Conservation (phyloP, 345 rosid species). For the Zanthoxylum bungeanum region DNA sequence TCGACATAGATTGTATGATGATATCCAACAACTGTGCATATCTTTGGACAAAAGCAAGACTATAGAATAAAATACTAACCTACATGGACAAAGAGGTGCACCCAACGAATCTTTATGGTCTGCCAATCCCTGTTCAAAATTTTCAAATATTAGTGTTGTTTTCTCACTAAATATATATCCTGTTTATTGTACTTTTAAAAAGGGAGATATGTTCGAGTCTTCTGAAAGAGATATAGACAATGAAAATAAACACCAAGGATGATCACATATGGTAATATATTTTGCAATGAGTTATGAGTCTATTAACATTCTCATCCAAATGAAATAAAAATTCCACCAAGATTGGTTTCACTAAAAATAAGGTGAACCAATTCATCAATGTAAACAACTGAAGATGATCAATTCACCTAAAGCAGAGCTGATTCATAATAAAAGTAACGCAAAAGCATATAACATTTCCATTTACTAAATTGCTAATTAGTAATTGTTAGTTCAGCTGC, state of each 20-base stretch:
- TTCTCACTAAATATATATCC: not conserved
- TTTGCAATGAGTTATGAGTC: not conserved
- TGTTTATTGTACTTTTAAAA: not conserved
- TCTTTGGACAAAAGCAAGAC: conserved; percentile 1
- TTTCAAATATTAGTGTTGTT: not conserved
- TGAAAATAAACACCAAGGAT: not conserved
- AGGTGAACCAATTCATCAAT: not conserved
- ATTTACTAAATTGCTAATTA: too few species aligned
- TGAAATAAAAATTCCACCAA: not conserved
- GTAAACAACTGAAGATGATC: not conserved
- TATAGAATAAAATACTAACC: conserved; percentile 36
- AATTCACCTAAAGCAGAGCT: not conserved
- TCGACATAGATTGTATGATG: not conserved
- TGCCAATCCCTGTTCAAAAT: conserved; percentile 69
- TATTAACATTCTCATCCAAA: not conserved
- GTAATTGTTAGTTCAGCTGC: too few species aligned
- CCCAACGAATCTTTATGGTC: conserved; percentile 90
- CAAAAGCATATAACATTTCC: not conserved
- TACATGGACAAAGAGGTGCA: conserved; percentile 91
- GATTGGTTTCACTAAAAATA: not conserved
- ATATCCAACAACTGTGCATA: not conserved
- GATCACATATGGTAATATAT: not conserved
- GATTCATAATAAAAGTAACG: not conserved
- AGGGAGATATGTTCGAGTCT: not conserved
- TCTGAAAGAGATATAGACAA: not conserved